Evolutionary conservation across 2,329 filamentous ascomycete species (phyloP), one percentile per base, ranked within the genome.

Genomic region (Aspergillus spinulosporus): DNA sequence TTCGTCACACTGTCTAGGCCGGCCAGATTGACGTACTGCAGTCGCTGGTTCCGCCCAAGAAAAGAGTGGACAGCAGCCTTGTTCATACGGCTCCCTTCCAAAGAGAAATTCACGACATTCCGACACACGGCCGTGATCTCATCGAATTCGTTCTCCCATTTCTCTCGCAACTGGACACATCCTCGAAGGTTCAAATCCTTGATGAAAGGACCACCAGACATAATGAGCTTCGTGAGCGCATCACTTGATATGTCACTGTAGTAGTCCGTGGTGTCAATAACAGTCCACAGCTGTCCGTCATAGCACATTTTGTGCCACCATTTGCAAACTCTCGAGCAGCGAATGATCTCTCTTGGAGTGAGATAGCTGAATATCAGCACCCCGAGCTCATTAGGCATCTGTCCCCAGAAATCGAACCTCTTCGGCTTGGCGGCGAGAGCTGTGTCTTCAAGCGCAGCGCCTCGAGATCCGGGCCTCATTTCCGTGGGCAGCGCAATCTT

Each of bases 281-380:
- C 85, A 3, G 86, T 87, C 94, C 94, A 99, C 12, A 97, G 77
- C 75, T 99, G 94, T 1, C 94, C 94, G 71, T 99, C 93, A 66
- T 93, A 96, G 75, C 93, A 97, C 74, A 90, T 86, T 47, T 82
- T 81, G 72, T 96, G 80, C 79, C 94, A 97, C 4, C 82, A 76
- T 71, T 86, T 91, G 69, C 86, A 93, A 15, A 94, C 88, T 14
- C 84, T 78, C 0, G 93, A 96, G 54, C 84, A 84, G 57, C 86
- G 84, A 8, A 97, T 85, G 34, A 97, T 83, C 69, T 97, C 88
- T 68, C 86, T 91, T 0, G 92, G 92, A 29, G 80, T 80, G 15
- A 97, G 79, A 65, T 88, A 91, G 4, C 84, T 82, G 56, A 97
- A 82, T 49, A 97, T 85, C 42, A 89, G 79, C 64, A 96, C 80